Evolutionary conservation across 371 early-diverging fungal genomes (phyloP), one percentile per base, ranked within the genome.

Genomic region (Encephalitozoon hellem): DNA sequence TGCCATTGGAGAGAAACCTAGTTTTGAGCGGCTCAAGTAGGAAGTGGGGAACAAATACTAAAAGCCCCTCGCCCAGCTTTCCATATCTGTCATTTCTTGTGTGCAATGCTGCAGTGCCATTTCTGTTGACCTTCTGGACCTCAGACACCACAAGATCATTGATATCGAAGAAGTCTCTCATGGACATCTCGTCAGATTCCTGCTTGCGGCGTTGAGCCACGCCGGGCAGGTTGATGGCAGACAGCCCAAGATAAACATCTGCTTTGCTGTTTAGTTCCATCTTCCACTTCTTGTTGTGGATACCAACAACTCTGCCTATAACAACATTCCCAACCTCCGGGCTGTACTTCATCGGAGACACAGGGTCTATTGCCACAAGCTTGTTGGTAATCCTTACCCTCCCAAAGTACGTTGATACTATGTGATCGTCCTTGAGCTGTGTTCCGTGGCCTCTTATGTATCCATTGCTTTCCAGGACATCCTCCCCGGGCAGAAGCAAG

Each of bases 261-360:
- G 90, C 90, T 43, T 90, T 88, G 30, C 91, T 88, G 82, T 91
- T 92, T 41, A 94, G 89, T 83, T 96, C 95, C 0, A 96, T 91
- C 78, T 91, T 92, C 99, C 99, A 98, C 80, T 95, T 90, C 86
- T 90, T 95, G 66, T 67, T 78, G n/a, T 80, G 85, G 63, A 93
- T 91, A 78, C 92, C 93, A 26, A 90, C 91, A 39, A 98, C 90
- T 49, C 97, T 87, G 0, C 97, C 97, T 3, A 98, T 93, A 0
- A 98, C 92, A 54, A 96, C 92, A 87, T 98, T 97, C 59, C 99
- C 97, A 75, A 96, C 91, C 79, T 95, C 93, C 51, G 93, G 93
- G 9, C 87, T 87, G 80, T 91, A 91, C 84, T 89, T 88, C 30
- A 51, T 25, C 32, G 65, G 86, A 52, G 91, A 89, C 49, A 94